Conservation (phyloP, 2,329 filamentous ascomycete species). For the Erysiphe pisi region DNA sequence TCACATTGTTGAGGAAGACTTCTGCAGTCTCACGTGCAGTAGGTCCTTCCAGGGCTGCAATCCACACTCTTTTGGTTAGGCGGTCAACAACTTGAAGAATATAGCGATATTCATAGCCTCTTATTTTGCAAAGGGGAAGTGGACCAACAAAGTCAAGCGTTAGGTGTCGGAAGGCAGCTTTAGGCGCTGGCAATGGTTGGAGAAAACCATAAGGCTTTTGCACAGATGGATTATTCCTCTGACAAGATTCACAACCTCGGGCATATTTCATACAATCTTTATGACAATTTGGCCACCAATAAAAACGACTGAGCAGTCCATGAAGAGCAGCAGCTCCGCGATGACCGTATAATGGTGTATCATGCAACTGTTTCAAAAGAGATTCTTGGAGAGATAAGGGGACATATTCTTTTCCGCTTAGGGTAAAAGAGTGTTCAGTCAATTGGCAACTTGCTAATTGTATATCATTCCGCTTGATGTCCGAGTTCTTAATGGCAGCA, state of each 20-base stretch:
- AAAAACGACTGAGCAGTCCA: background rate
- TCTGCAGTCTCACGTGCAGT: slow-evolving; percentile 7
- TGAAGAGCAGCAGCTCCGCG: slow-evolving; percentile 4
- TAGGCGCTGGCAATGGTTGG: background rate
- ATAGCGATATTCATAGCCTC: background rate
- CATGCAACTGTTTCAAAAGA: background rate
- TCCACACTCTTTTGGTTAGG: slow-evolving; percentile 22
- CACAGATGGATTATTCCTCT: background rate
- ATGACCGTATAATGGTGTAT: background rate
- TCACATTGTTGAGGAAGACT: background rate
- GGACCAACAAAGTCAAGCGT: slow-evolving; percentile 1
- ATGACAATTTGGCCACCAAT: slow-evolving; percentile 21
- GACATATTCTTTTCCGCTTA: background rate
- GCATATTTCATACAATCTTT: slow-evolving; percentile 14
- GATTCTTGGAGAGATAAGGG: background rate
- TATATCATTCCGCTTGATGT: background rate
- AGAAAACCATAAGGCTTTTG: slow-evolving; percentile 13
- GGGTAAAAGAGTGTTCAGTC: background rate
- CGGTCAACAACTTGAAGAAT: slow-evolving; percentile 1
- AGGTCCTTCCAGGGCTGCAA: background rate
- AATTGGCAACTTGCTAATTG: background rate
- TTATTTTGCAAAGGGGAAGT: background rate
- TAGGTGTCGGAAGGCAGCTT: background rate
- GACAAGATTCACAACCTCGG: background rate
- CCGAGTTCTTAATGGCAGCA: background rate